Percentiles rank a stretch among this genome's conserved stretches.
Evolutionary conservation across 1,284 basidiomycete species (phyloP).

Genomic region (Trichosporon coremiiforme): DNA sequence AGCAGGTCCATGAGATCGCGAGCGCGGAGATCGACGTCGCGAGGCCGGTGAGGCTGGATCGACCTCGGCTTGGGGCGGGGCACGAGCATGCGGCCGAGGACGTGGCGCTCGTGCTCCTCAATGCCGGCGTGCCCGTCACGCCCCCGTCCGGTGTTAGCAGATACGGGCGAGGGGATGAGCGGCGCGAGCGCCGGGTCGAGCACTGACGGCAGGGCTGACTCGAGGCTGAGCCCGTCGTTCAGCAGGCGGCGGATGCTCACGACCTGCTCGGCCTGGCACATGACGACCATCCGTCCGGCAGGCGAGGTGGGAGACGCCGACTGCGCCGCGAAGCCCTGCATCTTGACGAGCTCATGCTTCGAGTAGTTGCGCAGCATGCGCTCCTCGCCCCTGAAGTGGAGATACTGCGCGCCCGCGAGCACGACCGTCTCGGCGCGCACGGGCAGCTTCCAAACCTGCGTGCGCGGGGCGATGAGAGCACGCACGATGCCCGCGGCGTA

Average conservation of each 20-base stretch:
- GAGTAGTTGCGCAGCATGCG: slow-evolving; percentile 77
- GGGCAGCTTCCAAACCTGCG: slow-evolving; percentile 83
- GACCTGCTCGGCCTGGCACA: slow-evolving; percentile 81
- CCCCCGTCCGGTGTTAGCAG: not conserved
- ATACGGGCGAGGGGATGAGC: slow-evolving; percentile 19
- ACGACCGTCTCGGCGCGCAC: slow-evolving; percentile 78
- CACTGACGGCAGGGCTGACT: slow-evolving; percentile 67
- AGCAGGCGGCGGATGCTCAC: slow-evolving; percentile 79
- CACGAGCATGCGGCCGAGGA: slow-evolving; percentile 36
- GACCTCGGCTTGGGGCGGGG: slow-evolving; percentile 35
- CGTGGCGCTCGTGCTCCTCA: slow-evolving; percentile 3
- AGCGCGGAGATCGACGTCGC: slow-evolving; percentile 59
- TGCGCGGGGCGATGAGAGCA: slow-evolving; percentile 79
- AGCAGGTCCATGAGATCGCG: slow-evolving; percentile 75
- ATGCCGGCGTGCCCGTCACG: not conserved
- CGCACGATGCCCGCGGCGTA: slow-evolving; percentile 78
- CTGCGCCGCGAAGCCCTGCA: slow-evolving; percentile 80
- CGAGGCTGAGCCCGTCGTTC: slow-evolving; percentile 81
- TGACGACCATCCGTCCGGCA: slow-evolving; percentile 73
- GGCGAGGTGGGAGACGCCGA: slow-evolving; percentile 34
- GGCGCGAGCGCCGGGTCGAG: slow-evolving; percentile 25
- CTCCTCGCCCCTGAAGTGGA: slow-evolving; percentile 60
- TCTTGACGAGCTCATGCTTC: slow-evolving; percentile 78
- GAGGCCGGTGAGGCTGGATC: slow-evolving; percentile 35
- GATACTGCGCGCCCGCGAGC: slow-evolving; percentile 90